These are phyloP conservation scores for Yamadazyma kitorensis DNA, from an alignment of 805 yeast species.

Conservation along the genomic window DNA sequence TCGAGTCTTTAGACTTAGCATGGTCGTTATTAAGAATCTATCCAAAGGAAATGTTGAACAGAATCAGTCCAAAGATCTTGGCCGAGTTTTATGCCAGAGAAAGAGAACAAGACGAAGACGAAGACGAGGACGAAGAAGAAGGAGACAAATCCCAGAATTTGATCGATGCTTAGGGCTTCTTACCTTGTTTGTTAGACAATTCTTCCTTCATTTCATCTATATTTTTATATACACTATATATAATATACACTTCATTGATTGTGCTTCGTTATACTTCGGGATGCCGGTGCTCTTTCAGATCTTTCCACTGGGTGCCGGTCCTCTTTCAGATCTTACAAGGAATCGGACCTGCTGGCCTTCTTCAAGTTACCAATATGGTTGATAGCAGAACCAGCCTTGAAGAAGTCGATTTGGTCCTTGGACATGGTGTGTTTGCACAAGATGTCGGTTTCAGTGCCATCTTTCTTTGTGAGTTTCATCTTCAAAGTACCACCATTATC, in stretches of 20 bases:
- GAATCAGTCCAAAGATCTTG: slow-evolving; percentile 96
- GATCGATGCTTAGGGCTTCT: slow-evolving; percentile 34
- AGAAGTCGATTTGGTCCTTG: slow-evolving; percentile 90
- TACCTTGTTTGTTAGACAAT: slow-evolving; percentile 4
- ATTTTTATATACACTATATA: not conserved
- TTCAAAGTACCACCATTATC: slow-evolving; percentile 80
- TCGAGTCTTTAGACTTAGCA: slow-evolving; percentile 95
- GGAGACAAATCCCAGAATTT: slow-evolving; percentile 35
- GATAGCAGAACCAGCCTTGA: slow-evolving; percentile 96
- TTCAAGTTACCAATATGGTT: slow-evolving; percentile 72
- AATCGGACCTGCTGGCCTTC: too few relatives aligned
- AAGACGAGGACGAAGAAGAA: slow-evolving; percentile 36
- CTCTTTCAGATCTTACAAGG: too few relatives aligned
- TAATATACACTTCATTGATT: too few relatives aligned
- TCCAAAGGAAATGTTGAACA: slow-evolving; percentile 97
- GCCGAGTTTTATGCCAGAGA: slow-evolving; percentile 94
- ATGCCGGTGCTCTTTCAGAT: too few relatives aligned
- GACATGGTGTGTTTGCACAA: slow-evolving; percentile 95
- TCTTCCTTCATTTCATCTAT: too few relatives aligned
- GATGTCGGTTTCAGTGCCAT: slow-evolving; percentile 69
- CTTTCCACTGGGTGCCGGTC: too few relatives aligned
- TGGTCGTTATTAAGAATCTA: slow-evolving; percentile 97
- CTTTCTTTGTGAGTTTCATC: slow-evolving; percentile 68
- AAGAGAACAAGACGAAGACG: slow-evolving; percentile 60
- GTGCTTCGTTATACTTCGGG: too few relatives aligned